A percentile compares a stretch with the other conserved stretches of the same genome.
Evolutionary conservation across 768 basidiomycete species (phyloP).

Genomic region (Panus rudis): DNA sequence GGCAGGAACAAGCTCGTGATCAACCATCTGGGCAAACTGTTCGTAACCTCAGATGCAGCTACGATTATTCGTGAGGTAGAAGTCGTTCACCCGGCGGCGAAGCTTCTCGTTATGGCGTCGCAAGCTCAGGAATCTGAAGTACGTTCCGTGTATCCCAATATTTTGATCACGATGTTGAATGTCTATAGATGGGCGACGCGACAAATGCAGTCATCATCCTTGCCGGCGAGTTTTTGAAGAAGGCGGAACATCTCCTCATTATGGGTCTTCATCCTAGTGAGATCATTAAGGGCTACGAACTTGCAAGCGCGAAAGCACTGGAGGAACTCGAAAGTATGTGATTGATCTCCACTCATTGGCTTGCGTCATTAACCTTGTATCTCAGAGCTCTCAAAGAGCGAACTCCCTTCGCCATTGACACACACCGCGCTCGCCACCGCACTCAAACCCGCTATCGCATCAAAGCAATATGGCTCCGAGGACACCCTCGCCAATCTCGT

Average conservation of each 20-base stretch:
- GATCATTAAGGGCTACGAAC: conserved; percentile 90
- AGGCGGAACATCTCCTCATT: conserved; percentile 83
- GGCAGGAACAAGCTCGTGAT: conserved; percentile 97
- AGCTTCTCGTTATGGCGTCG: conserved; percentile 97
- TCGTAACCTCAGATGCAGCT: conserved; percentile 98
- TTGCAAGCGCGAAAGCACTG: conserved; percentile 77
- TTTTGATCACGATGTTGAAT: background rate
- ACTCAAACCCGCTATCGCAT: conserved; percentile 87
- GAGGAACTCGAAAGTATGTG: conserved; percentile 85
- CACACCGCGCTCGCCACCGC: conserved; percentile 64
- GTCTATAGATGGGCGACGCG: conserved; percentile 80
- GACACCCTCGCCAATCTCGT: conserved; percentile 76
- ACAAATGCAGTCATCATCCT: conserved; percentile 95
- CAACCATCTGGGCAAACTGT: conserved; percentile 92
- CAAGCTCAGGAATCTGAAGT: conserved; percentile 96
- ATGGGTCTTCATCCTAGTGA: conserved; percentile 99
- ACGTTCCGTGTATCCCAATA: conserved; percentile 17
- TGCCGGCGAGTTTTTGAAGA: conserved; percentile 91
- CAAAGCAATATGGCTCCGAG: conserved; percentile 96
- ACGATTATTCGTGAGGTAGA: conserved; percentile 98
- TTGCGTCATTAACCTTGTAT: conserved; percentile 7
- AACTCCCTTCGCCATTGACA: conserved; percentile 66
- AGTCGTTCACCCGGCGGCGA: conserved; percentile 97
- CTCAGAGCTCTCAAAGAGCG: conserved; percentile 62
- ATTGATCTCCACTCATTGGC: background rate